Evolutionary conservation across 2,329 filamentous ascomycete species (phyloP).

Genomic region (Paecilomyces sp.): DNA sequence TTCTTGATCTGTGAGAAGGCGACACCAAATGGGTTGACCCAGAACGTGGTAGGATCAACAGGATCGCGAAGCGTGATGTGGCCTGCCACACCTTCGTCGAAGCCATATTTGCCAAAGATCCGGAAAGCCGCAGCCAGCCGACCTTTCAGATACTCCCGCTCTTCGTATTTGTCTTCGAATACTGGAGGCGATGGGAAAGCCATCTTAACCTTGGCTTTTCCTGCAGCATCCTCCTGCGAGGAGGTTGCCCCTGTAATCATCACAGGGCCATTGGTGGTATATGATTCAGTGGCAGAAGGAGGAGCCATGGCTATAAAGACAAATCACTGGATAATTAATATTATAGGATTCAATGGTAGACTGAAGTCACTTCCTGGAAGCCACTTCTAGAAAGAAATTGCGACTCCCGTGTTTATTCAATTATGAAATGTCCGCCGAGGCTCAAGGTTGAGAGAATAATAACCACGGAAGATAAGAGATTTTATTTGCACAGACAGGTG

Average conservation of each 20-base stretch:
- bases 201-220: slow-evolving; percentile 24
- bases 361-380: neutral
- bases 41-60: slow-evolving; percentile 53
- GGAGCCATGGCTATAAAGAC: slow-evolving; percentile 18
- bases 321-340: neutral
- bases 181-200: slow-evolving; percentile 25
- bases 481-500: neutral
- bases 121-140: slow-evolving; percentile 50
- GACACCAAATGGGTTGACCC: slow-evolving; percentile 61
- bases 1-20: slow-evolving; percentile 56
- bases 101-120: slow-evolving; percentile 52
- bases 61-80: slow-evolving; percentile 59
- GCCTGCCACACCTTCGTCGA: slow-evolving; percentile 56
- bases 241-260: slow-evolving; percentile 6
- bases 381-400: neutral
- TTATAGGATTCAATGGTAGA: neutral
- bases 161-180: slow-evolving; percentile 37
- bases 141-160: slow-evolving; percentile 49
- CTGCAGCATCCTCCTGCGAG: slow-evolving; percentile 14
- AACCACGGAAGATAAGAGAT: neutral
- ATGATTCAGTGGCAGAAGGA: slow-evolving; percentile 19
- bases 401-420: too few relatives aligned
- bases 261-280: slow-evolving; percentile 7
- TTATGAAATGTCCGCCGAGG: neutral
- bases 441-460: neutral